These are phyloP conservation scores for Ascoidea asiatica DNA, from an alignment of 805 yeast species.

Conservation along the genomic window DNA sequence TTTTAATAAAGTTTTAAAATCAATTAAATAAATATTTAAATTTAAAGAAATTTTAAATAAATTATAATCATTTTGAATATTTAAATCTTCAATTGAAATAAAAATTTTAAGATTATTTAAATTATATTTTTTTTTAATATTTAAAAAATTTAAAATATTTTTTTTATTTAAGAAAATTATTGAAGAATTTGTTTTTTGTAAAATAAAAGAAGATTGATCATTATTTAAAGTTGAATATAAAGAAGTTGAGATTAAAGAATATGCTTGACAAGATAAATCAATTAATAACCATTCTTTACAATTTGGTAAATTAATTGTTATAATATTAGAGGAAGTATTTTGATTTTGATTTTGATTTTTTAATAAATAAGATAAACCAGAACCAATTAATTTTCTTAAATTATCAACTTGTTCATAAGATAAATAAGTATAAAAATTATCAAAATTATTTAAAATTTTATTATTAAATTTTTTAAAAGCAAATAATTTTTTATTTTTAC, in stretches of 20 bases:
- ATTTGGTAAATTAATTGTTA: not conserved
- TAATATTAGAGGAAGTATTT: not conserved
- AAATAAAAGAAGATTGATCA: conserved; percentile 47
- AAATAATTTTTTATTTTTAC: too few relatives aligned
- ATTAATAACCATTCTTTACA: not conserved
- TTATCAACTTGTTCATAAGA: not conserved
- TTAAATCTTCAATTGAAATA: conserved; percentile 32
- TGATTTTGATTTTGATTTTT: not conserved
- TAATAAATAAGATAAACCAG: not conserved
- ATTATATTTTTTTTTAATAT: conserved; percentile 20
- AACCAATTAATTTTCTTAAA: not conserved
- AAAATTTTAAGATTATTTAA: conserved; percentile 18
- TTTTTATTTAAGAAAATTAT: conserved; percentile 31
- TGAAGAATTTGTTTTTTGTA: conserved; percentile 43
- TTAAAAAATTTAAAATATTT: conserved; percentile 27
- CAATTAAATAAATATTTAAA: conserved; percentile 13
- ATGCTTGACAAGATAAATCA: not conserved
- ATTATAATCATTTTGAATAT: conserved; percentile 15
- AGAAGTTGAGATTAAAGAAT: not conserved
- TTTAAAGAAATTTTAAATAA: conserved; percentile 15
- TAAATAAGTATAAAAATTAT: not conserved
- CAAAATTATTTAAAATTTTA: not conserved
- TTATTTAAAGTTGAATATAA: conserved; percentile 13
- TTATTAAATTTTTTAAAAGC: not conserved
- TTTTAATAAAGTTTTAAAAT: conserved; percentile 17